A percentile compares a stretch with the other conserved stretches of the same genome.
Conservation (phyloP, 73 alveolate species). For the Tetrahymena elliotti region DNA sequence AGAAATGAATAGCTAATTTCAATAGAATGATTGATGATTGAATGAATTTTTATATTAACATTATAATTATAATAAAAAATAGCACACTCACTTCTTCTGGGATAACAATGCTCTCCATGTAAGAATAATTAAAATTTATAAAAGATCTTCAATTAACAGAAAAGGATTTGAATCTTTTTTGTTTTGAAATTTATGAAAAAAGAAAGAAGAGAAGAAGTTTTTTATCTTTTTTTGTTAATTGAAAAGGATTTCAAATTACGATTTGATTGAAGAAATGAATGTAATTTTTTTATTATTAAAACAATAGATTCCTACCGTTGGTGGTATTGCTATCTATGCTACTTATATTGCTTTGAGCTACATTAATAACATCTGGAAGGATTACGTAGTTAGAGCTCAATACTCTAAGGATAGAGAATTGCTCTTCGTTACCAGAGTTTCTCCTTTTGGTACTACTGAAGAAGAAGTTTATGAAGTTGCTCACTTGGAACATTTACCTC, state of each 20-base stretch:
- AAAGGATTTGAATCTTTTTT: no score
- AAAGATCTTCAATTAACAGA: neutral
- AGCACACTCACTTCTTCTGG: neutral
- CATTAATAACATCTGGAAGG: constrained; percentile 38
- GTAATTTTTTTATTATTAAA: neutral
- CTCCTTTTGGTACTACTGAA: constrained; percentile 43
- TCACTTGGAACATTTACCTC: constrained; percentile 64
- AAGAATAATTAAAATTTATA: neutral
- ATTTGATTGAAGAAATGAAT: neutral
- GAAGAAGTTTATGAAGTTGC: constrained; percentile 71
- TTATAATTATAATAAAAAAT: neutral
- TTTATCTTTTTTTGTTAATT: no score
- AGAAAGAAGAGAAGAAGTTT: no score
- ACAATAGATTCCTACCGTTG: constrained; percentile 13
- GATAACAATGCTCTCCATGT: neutral
- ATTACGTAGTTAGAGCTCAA: constrained; percentile 56
- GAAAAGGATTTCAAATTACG: neutral
- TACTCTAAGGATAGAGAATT: constrained; percentile 71
- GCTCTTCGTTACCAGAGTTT: constrained; percentile 68
- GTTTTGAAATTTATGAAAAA: no score
- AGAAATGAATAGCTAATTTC: no score
- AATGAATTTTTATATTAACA: neutral
- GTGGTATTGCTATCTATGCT: constrained; percentile 20
- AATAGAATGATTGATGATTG: neutral
- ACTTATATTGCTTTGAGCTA: constrained; percentile 15